Evolutionary conservation across 2,329 filamentous ascomycete genomes (phyloP).

Genomic region (Cytospora paraplurivora): DNA sequence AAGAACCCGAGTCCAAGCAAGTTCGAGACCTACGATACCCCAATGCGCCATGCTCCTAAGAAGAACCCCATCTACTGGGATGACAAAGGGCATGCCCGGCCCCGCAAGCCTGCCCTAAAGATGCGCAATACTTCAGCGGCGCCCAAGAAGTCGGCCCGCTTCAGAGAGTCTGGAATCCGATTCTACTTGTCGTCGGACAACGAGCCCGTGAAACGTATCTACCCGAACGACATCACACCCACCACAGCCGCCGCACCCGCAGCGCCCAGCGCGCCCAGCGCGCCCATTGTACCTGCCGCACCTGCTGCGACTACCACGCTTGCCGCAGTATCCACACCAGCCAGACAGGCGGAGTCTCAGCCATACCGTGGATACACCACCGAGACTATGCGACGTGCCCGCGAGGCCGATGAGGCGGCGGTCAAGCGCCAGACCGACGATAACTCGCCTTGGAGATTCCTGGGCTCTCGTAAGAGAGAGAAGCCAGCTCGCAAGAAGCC

Average conservation of each 20-base stretch:
- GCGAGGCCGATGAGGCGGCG: not conserved
- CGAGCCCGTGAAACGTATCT: slow-evolving; percentile 18
- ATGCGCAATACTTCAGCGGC: not conserved
- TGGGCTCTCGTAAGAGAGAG: slow-evolving; percentile 12
- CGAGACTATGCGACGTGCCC: slow-evolving; percentile 9
- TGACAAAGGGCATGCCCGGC: slow-evolving; percentile 6
- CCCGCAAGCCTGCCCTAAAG: slow-evolving; percentile 17
- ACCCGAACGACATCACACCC: not conserved
- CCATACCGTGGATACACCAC: not conserved
- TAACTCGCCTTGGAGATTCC: slow-evolving; percentile 3
- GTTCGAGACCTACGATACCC: slow-evolving; percentile 25
- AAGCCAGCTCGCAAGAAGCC: slow-evolving; percentile 23
- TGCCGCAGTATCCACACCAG: not conserved
- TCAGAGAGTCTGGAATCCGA: slow-evolving; percentile 10
- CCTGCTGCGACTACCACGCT: not conserved
- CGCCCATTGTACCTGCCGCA: too few relatives aligned
- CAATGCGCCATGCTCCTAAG: slow-evolving; percentile 17
- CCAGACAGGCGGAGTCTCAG: not conserved
- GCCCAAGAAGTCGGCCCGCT: slow-evolving; percentile 15
- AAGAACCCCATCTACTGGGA: slow-evolving; percentile 25
- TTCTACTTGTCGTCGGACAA: slow-evolving; percentile 25
- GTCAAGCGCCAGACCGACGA: not conserved
- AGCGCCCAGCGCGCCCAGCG: too few relatives aligned
- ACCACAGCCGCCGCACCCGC: not conserved
- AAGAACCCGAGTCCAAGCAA: slow-evolving; percentile 27